These are phyloP conservation scores for Eucalyptus decipiens DNA, from an alignment of 345 rosid genomes.

Conservation along the genomic window DNA sequence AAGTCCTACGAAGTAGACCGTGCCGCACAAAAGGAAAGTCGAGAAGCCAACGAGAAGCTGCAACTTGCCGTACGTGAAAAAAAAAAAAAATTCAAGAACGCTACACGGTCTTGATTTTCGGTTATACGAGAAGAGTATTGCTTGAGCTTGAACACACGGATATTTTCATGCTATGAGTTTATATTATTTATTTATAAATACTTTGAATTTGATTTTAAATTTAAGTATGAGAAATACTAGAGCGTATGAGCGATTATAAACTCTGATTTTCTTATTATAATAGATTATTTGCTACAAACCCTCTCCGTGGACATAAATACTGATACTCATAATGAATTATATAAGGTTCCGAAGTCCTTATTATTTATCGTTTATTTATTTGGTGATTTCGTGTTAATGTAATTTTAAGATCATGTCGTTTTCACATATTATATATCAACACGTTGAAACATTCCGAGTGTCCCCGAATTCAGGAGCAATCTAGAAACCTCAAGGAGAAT, in stretches of 20 bases:
- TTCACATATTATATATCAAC: rapidly evolving
- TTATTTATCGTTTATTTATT: no score
- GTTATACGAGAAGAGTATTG: no score
- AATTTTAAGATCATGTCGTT: rapidly evolving
- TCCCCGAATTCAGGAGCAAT: rapidly evolving
- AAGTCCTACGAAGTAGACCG: no score
- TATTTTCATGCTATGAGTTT: no score
- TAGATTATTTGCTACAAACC: rapidly evolving
- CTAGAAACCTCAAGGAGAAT: no score
- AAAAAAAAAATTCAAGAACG: no score
- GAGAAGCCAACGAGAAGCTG: no score
- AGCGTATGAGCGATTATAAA: rapidly evolving
- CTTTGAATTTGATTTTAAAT: rapidly evolving
- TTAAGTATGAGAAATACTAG: rapidly evolving
- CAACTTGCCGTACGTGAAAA: no score
- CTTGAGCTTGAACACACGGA: rapidly evolving
- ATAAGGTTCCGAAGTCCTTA: rapidly evolving
- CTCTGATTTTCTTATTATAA: rapidly evolving
- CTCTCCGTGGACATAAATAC: rapidly evolving
- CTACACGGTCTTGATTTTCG: no score
- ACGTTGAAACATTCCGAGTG: rapidly evolving
- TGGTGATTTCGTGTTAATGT: rapidly evolving
- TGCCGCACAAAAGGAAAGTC: no score
- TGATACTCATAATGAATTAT: rapidly evolving
- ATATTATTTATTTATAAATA: no score